Conservation (phyloP, 108 stramenopile genomes). For the Thalassiosira profunda region DNA sequence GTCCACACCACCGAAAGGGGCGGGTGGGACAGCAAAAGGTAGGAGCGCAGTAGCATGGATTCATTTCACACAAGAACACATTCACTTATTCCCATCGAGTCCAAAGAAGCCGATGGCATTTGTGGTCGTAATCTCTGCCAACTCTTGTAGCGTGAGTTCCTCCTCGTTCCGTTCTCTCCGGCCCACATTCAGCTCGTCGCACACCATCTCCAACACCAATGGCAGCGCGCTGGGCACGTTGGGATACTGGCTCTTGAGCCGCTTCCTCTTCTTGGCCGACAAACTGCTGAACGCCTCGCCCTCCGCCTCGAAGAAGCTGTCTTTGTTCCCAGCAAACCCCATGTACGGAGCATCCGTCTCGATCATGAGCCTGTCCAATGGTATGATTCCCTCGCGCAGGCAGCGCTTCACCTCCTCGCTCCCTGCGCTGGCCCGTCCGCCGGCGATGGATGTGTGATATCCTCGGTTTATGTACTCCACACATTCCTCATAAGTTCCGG, state of each 20-base stretch:
- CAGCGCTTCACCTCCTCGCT: conserved; percentile 56
- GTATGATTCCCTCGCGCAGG: conserved; percentile 65
- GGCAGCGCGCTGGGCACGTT: conserved; percentile 72
- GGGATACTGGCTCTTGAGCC: conserved; percentile 74
- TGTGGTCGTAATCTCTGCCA: conserved; percentile 51
- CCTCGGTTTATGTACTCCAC: conserved; percentile 68
- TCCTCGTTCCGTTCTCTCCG: conserved; percentile 20
- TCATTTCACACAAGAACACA: no score
- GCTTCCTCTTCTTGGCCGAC: conserved; percentile 74
- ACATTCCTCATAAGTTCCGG: conserved; percentile 72
- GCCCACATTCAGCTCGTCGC: conserved; percentile 47
- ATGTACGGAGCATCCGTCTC: conserved; percentile 94
- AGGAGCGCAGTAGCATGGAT: no score
- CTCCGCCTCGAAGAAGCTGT: conserved; percentile 58
- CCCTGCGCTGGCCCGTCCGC: conserved; percentile 57
- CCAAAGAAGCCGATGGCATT: conserved; percentile 68
- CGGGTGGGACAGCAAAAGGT: no score
- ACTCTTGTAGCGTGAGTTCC: conserved; percentile 34
- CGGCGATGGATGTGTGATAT: conserved; percentile 71
- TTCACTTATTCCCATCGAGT: no score
- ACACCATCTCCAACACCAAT: conserved; percentile 52
- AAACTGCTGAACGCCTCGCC: conserved; percentile 40
- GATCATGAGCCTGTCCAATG: conserved; percentile 78
- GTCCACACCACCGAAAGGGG: no score
- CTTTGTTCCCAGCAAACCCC: conserved; percentile 73